These are phyloP conservation scores for Wickerhamiella infanticola DNA, from an alignment of 1,139 yeast genomes.

Conservation along the genomic window DNA sequence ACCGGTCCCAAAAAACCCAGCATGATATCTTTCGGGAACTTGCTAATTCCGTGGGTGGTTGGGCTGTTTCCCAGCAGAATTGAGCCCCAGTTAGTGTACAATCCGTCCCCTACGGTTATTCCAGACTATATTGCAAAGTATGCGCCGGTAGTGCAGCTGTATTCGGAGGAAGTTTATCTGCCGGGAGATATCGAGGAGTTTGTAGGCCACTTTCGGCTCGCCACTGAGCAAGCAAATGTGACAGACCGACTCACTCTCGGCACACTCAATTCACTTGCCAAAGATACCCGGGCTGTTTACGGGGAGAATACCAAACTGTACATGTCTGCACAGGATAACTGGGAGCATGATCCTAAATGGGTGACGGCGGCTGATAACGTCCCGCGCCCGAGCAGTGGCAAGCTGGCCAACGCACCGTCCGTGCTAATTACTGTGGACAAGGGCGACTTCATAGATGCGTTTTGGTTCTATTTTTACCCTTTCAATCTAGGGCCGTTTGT, in stretches of 20 bases:
- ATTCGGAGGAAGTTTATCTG: slow-evolving; percentile 73
- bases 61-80: not conserved
- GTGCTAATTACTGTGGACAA: slow-evolving; percentile 72
- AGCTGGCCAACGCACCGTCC: slow-evolving; percentile 63
- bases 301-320: not conserved
- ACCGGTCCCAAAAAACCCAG: too few species aligned
- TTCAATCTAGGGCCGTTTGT: slow-evolving; percentile 93
- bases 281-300: slow-evolving; percentile 5
- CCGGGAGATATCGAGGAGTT: slow-evolving; percentile 69
- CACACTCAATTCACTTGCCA: slow-evolving; percentile 12
- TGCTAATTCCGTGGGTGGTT: not conserved
- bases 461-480: slow-evolving; percentile 91
- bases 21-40: too few species aligned
- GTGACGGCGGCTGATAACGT: slow-evolving; percentile 53
- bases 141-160: slow-evolving; percentile 70
- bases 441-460: slow-evolving; percentile 85
- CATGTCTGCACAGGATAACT: slow-evolving; percentile 56
- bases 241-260: slow-evolving; percentile 35
- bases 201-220: slow-evolving; percentile 42
- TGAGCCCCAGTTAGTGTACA: not conserved
- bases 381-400: slow-evolving; percentile 62
- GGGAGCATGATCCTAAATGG: slow-evolving; percentile 70
- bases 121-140: slow-evolving; percentile 62
- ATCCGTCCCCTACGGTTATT: slow-evolving; percentile 20
- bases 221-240: slow-evolving; percentile 6